Evolutionary conservation across 345 rosid species (phyloP).

Genomic region (Kandelia obovata): DNA sequence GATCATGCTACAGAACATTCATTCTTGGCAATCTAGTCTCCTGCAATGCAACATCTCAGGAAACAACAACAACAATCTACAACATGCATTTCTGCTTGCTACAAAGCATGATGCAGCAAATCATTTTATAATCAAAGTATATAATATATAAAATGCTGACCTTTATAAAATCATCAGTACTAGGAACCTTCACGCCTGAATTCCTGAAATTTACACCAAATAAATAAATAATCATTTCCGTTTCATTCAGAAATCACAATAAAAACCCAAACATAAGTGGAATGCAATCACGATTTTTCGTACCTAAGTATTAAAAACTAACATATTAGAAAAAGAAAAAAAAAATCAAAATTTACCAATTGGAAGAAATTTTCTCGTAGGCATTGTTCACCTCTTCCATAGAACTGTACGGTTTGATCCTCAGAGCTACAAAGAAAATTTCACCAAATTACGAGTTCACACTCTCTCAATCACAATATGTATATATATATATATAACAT

Average conservation of each 20-base stretch:
- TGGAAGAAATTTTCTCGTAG: conserved; percentile 53
- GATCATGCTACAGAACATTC: neutral
- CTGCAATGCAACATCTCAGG: too few species aligned
- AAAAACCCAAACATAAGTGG: too few species aligned
- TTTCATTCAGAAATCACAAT: too few species aligned
- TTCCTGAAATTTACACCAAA: conserved; percentile 42
- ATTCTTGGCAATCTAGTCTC: too few species aligned
- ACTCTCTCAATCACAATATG: neutral
- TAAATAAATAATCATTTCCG: too few species aligned
- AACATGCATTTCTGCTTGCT: too few species aligned
- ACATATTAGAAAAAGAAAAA: neutral
- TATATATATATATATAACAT: neutral
- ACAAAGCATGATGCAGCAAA: too few species aligned
- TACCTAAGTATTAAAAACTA: neutral
- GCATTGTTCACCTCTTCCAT: conserved; percentile 64
- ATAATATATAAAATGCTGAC: conserved; percentile 27
- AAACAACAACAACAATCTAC: too few species aligned
- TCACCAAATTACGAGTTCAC: conserved; percentile 4
- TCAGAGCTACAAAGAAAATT: conserved; percentile 48
- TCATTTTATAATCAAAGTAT: too few species aligned
- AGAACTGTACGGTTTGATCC: conserved; percentile 46
- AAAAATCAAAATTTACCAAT: conserved; percentile 40
- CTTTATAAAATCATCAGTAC: conserved; percentile 53
- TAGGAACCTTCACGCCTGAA: conserved; percentile 40
- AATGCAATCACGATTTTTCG: neutral